phyloP scores from a whole-genome alignment of 75 land plant species.

The Adiantum capillusveneris region DNA sequence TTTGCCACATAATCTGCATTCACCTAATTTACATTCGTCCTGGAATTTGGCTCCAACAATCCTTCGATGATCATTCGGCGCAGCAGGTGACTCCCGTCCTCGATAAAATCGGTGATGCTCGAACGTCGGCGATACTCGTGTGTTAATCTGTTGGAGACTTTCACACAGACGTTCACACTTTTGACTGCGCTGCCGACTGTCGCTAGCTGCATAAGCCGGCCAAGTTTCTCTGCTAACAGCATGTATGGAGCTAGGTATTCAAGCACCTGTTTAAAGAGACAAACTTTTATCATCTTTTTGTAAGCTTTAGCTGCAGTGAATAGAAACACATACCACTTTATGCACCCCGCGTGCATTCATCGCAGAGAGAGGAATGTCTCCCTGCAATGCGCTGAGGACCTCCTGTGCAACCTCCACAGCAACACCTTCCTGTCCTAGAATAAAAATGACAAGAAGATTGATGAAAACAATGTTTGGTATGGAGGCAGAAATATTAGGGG shows the following conservation, averaged over 20 bases:
- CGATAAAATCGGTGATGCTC: too few relatives aligned
- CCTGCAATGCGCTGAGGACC: constrained; percentile 80
- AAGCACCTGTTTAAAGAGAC: constrained; percentile 38
- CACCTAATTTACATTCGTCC: constrained; percentile 60
- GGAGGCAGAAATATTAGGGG: too few relatives aligned
- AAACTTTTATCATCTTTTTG: too few relatives aligned
- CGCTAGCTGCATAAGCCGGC: constrained; percentile 74
- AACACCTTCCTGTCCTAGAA: constrained; percentile 71
- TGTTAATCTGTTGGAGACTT: too few relatives aligned
- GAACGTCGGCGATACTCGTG: constrained; percentile 53
- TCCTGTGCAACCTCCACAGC: constrained; percentile 97
- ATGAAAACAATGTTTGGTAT: too few relatives aligned
- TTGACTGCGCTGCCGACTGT: constrained; percentile 65
- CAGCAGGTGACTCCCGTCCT: constrained; percentile 80
- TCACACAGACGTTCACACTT: constrained; percentile 54
- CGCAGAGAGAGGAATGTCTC: constrained; percentile 95
- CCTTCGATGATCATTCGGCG: constrained; percentile 91
- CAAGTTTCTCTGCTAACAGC: constrained; percentile 78
- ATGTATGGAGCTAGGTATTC: constrained; percentile 78
- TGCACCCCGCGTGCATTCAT: constrained; percentile 98
- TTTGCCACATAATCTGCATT: constrained; percentile 87
- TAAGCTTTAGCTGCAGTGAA: too few relatives aligned
- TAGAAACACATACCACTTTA: constrained; percentile 42
- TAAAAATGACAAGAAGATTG: constrained; percentile 1
- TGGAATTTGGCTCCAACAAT: constrained; percentile 79